Evolutionary conservation across 192 early-diverging fungal genomes (phyloP).

Genomic region (Globomyces pollinis-pini): DNA sequence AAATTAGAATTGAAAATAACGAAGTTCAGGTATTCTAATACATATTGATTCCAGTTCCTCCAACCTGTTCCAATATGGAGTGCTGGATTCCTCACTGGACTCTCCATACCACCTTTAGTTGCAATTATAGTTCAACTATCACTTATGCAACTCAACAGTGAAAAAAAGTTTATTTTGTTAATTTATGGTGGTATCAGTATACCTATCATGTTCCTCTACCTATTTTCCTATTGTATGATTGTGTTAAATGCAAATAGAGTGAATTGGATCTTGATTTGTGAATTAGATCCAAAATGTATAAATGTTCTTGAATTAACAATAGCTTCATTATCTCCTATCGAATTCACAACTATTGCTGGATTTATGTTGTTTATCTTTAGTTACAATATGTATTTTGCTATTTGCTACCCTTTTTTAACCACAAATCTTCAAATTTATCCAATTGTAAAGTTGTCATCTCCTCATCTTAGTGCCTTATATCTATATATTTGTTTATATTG

Average conservation of each 20-base stretch:
- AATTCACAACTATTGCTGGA: slow-evolving; percentile 7
- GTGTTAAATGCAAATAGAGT: slow-evolving; percentile 25
- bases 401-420: neutral
- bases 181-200: slow-evolving; percentile 29
- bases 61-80: slow-evolving; percentile 8
- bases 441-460: too few relatives aligned
- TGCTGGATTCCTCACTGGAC: slow-evolving; percentile 24
- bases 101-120: slow-evolving; percentile 21
- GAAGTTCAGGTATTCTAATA: neutral
- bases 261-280: slow-evolving; percentile 35
- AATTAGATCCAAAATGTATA: slow-evolving; percentile 32
- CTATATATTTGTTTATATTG: neutral
- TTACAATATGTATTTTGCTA: neutral
- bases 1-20: neutral
- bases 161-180: slow-evolving; percentile 17
- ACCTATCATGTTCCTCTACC: slow-evolving; percentile 31
- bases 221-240: slow-evolving; percentile 18
- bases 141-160: too few relatives aligned
- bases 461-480: too few relatives aligned
- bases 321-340: slow-evolving; percentile 8
- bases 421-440: neutral
- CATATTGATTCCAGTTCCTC: too few relatives aligned
- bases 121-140: slow-evolving; percentile 4
- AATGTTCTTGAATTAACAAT: too few relatives aligned
- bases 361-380: slow-evolving; percentile 10